Percentiles rank a stretch among this genome's conserved stretches.
These are phyloP conservation scores for Penicillium concentricum DNA, from an alignment of 2,329 filamentous ascomycete species.

Conservation along the genomic window DNA sequence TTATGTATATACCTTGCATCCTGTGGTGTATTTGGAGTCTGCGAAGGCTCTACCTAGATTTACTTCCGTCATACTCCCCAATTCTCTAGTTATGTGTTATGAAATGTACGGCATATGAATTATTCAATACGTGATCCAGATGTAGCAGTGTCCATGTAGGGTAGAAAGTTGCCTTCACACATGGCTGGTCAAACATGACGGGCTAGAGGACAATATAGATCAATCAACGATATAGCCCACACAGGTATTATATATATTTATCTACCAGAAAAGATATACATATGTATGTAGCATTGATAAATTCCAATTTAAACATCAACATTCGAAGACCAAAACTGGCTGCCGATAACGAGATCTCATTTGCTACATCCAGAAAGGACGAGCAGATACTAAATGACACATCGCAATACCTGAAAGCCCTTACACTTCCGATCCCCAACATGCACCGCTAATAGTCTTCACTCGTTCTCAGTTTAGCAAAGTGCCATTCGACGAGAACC, in stretches of 20 bases:
- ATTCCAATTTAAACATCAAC: too few species aligned
- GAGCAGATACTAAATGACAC: neutral
- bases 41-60: slow-evolving; percentile 8
- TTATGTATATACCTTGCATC: slow-evolving; percentile 8
- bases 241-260: too few species aligned
- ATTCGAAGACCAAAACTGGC: neutral
- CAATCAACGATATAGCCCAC: too few species aligned
- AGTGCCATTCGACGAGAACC: too few species aligned
- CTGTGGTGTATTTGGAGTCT: slow-evolving; percentile 12
- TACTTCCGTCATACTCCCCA: neutral
- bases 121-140: neutral
- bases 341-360: neutral
- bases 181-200: too few species aligned
- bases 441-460: too few species aligned
- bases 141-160: neutral
- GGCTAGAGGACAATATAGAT: too few species aligned
- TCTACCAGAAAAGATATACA: too few species aligned
- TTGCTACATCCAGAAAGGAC: neutral
- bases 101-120: neutral
- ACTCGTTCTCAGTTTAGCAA: too few species aligned
- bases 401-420: too few species aligned
- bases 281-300: too few species aligned
- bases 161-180: neutral
- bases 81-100: slow-evolving; percentile 5
- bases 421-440: too few species aligned